Evolutionary conservation across 768 basidiomycete genomes (phyloP).

Genomic region (Calvatia gigantea): DNA sequence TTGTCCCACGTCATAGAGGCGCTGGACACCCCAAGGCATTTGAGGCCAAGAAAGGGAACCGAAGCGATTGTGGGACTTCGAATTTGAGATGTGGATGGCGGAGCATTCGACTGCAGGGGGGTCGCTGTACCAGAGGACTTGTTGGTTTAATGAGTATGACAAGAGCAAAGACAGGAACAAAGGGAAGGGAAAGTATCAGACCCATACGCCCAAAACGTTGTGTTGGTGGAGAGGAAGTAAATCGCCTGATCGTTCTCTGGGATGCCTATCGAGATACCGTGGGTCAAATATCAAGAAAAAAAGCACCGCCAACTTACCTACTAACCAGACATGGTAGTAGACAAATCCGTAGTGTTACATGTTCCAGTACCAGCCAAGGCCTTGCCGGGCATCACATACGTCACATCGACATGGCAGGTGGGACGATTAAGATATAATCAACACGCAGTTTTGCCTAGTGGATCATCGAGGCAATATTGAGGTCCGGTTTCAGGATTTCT

Average conservation of each 20-base stretch:
- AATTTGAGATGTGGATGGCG: not conserved
- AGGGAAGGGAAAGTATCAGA: constrained; percentile 42
- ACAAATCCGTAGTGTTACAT: constrained; percentile 64
- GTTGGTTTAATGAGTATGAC: constrained; percentile 4
- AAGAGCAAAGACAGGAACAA: constrained; percentile 26
- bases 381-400: constrained; percentile 72
- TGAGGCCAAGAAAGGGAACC: constrained; percentile 6
- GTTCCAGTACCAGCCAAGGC: constrained; percentile 70
- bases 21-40: constrained; percentile 3
- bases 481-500: too few relatives aligned
- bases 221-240: constrained; percentile 21
- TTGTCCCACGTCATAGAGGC: constrained; percentile 6
- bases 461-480: too few relatives aligned
- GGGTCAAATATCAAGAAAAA: constrained; percentile 4
- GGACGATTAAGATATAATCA: constrained; percentile 70
- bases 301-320: constrained; percentile 57
- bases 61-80: constrained; percentile 4
- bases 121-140: not conserved
- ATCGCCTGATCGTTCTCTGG: constrained; percentile 58
- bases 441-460: constrained; percentile 74
- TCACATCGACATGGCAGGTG: constrained; percentile 82
- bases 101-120: constrained; percentile 11
- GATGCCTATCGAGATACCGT: constrained; percentile 59
- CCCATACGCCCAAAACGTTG: constrained; percentile 40
- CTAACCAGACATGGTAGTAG: constrained; percentile 84